A percentile compares a stretch with the other conserved stretches of the same genome.
Evolutionary conservation across 139 green algal genomes (phyloP).

Genomic region (Closterium sp.): DNA sequence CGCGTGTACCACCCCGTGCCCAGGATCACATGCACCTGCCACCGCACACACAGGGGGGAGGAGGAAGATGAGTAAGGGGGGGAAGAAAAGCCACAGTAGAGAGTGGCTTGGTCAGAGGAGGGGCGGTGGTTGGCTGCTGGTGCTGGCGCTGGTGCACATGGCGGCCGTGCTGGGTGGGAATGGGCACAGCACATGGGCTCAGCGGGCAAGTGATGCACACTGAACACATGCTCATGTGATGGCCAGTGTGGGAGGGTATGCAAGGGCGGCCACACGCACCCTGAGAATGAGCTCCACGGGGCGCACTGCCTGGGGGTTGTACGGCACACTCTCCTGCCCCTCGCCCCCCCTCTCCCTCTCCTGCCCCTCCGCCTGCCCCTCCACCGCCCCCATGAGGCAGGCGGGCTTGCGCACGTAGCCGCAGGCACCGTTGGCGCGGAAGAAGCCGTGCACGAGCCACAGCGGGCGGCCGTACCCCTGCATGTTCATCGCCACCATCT

Average conservation of each 20-base stretch:
- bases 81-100: background rate
- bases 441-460: constrained; percentile 47
- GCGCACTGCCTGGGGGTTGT: constrained; percentile 4
- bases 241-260: no score
- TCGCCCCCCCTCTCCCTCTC: background rate
- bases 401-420: constrained; percentile 46
- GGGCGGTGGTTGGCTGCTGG: no score
- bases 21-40: background rate
- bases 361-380: background rate
- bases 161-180: no score
- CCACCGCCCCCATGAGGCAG: constrained; percentile 32
- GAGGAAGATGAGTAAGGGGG: background rate
- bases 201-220: no score
- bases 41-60: background rate
- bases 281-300: background rate
- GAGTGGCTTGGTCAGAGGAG: no score
- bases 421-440: constrained; percentile 43
- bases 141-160: background rate
- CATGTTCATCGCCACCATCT: constrained; percentile 52
- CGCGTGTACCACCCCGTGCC: background rate
- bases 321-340: background rate
- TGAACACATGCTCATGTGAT: no score
- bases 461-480: constrained; percentile 45
- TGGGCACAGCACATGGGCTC: no score
- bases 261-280: background rate